Percentiles rank a stretch among this genome's conserved stretches.
These are phyloP conservation scores for Xerocomus amazonicus DNA, from an alignment of 1,284 basidiomycete genomes.

Conservation along the genomic window DNA sequence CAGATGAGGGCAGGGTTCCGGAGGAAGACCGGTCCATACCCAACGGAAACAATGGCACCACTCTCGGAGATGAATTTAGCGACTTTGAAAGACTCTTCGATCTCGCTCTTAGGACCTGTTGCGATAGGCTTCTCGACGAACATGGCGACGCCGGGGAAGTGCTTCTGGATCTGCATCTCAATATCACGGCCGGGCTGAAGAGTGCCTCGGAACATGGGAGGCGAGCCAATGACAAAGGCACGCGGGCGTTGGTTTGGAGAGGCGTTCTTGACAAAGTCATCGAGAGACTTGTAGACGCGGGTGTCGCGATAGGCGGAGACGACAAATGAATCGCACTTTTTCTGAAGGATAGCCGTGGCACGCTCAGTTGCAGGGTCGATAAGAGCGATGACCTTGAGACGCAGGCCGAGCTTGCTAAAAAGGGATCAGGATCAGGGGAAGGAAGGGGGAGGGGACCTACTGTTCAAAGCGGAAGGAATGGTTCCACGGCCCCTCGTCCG, in stretches of 20 bases:
- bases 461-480: slow-evolving; percentile 95
- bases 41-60: slow-evolving; percentile 84
- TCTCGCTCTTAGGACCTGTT: slow-evolving; percentile 72
- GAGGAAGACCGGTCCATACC: slow-evolving; percentile 43
- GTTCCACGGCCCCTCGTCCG: slow-evolving; percentile 87
- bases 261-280: slow-evolving; percentile 81
- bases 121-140: slow-evolving; percentile 96
- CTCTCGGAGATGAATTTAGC: slow-evolving; percentile 66
- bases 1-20: slow-evolving; percentile 7
- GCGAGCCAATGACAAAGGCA: slow-evolving; percentile 88
- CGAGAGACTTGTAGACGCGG: slow-evolving; percentile 82
- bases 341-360: slow-evolving; percentile 76
- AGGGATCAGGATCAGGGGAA: slow-evolving; percentile 11
- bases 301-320: slow-evolving; percentile 91
- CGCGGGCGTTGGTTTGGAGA: slow-evolving; percentile 55
- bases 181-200: slow-evolving; percentile 79
- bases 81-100: slow-evolving; percentile 64
- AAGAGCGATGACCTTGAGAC: slow-evolving; percentile 93
- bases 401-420: slow-evolving; percentile 87
- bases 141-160: slow-evolving; percentile 88
- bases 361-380: slow-evolving; percentile 89
- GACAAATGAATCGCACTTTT: slow-evolving; percentile 94
- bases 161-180: slow-evolving; percentile 85
- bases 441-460: slow-evolving; percentile 39
- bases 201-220: slow-evolving; percentile 90